These are phyloP conservation scores for Metschnikowia lachancei DNA, from an alignment of 805 yeast species.

Conservation along the genomic window DNA sequence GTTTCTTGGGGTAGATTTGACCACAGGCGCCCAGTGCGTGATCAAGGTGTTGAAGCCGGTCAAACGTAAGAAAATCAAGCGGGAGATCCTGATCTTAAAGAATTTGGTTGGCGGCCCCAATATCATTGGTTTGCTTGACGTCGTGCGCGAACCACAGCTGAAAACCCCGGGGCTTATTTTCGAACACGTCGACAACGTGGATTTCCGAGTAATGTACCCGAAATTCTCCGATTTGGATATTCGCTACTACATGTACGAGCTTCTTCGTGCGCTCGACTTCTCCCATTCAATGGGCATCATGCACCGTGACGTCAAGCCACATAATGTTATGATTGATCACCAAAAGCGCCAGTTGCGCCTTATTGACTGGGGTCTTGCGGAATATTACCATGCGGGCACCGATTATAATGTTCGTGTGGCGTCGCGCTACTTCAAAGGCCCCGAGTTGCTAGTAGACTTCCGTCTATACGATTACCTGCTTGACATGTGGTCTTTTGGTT, in stretches of 20 bases:
- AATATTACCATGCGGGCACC: conserved; percentile 84
- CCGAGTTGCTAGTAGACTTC: conserved; percentile 79
- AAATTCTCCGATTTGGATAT: conserved; percentile 72
- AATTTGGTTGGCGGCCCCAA: conserved; percentile 84
- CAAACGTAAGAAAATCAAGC: conserved; percentile 84
- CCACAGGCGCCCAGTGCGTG: conserved; percentile 64
- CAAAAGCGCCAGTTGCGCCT: conserved; percentile 56
- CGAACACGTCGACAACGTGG: conserved; percentile 80
- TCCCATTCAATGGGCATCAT: conserved; percentile 92
- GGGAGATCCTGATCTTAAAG: conserved; percentile 85
- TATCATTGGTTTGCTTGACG: conserved; percentile 69
- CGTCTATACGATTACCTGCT: conserved; percentile 84
- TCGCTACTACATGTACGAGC: conserved; percentile 77
- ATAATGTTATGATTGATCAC: conserved; percentile 91
- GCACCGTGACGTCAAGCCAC: conserved; percentile 94
- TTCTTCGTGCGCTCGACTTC: conserved; percentile 78
- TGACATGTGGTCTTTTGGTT: conserved; percentile 89
- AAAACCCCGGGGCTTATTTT: conserved; percentile 87
- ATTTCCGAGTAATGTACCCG: conserved; percentile 83
- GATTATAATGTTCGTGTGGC: conserved; percentile 92
- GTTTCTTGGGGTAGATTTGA: conserved; percentile 73
- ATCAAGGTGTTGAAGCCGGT: conserved; percentile 93
- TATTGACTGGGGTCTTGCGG: conserved; percentile 95
- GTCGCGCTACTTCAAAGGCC: conserved; percentile 87
- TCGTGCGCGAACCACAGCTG: conserved; percentile 81